These are phyloP conservation scores for Neurospora sp. DNA, from an alignment of 495 filamentous ascomycete species.

Conservation along the genomic window DNA sequence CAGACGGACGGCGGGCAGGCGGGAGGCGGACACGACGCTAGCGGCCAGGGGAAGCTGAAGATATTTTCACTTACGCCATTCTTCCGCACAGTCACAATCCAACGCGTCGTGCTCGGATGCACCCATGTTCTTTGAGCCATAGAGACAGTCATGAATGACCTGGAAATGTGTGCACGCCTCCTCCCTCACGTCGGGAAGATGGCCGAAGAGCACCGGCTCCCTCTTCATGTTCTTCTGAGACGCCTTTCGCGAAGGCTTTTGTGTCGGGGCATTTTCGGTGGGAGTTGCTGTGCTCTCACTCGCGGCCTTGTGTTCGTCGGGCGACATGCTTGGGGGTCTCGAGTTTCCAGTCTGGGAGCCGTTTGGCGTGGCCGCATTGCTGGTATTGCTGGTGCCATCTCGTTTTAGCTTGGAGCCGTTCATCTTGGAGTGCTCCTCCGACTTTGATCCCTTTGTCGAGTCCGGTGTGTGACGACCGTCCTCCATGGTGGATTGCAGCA, in stretches of 20 bases:
- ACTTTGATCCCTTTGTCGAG: constrained; percentile 19
- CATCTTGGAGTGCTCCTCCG: constrained; percentile 21
- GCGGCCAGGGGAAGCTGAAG: constrained; percentile 2
- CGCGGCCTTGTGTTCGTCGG: constrained; percentile 31
- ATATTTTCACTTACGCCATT: constrained; percentile 72
- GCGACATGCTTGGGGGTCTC: constrained; percentile 29
- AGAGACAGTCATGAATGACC: constrained; percentile 71
- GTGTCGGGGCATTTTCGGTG: constrained; percentile 36
- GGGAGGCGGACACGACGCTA: constrained; percentile 1
- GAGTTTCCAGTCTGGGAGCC: constrained; percentile 26
- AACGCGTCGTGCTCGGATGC: constrained; percentile 81
- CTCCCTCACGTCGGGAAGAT: constrained; percentile 62
- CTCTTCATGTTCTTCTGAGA: constrained; percentile 57
- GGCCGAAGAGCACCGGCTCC: constrained; percentile 52
- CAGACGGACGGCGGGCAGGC: constrained; percentile 8
- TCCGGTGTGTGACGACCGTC: constrained; percentile 27
- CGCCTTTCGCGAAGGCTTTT: constrained; percentile 63
- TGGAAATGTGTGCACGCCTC: constrained; percentile 72
- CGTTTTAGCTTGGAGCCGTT: constrained; percentile 25
- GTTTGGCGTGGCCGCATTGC: constrained; percentile 25
- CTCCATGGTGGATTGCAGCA: constrained; percentile 24
- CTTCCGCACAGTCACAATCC: constrained; percentile 90
- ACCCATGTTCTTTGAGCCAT: constrained; percentile 81
- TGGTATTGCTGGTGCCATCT: constrained; percentile 21
- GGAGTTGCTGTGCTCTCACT: constrained; percentile 32